phyloP scores from a whole-genome alignment of 2,329 filamentous ascomycete species.

The Neofusicoccum umdonicola region DNA sequence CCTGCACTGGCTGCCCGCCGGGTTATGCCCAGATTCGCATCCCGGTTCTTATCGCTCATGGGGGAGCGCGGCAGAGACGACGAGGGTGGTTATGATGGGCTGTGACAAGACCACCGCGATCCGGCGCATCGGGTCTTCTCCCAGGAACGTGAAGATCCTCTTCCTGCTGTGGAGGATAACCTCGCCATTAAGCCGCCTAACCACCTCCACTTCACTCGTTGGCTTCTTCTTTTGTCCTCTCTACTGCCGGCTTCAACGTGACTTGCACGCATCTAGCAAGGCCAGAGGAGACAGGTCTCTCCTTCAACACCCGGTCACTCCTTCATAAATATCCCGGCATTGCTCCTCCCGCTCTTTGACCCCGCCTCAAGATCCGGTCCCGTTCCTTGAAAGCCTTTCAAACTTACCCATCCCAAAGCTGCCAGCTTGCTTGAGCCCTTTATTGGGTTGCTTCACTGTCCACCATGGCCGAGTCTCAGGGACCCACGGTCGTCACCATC shows the following conservation, averaged over 20 bases:
- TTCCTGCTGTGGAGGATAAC: slow-evolving; percentile 1
- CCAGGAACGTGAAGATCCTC: slow-evolving; percentile 9
- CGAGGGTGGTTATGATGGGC: not conserved
- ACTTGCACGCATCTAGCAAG: not conserved
- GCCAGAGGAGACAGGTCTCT: not conserved
- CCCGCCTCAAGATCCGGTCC: not conserved
- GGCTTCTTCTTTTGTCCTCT: slow-evolving; percentile 6
- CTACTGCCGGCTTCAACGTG: not conserved
- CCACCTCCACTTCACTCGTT: not conserved
- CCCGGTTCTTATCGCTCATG: not conserved
- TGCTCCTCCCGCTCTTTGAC: not conserved
- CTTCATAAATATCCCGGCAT: not conserved
- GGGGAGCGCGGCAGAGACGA: not conserved
- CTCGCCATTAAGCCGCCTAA: slow-evolving; percentile 1
- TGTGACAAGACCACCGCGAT: slow-evolving; percentile 6
- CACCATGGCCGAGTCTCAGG: slow-evolving; percentile 16
- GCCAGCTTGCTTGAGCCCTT: slow-evolving; percentile 1
- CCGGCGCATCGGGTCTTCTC: slow-evolving; percentile 2
- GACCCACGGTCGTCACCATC: slow-evolving; percentile 29
- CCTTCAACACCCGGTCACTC: not conserved
- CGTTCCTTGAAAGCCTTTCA: not conserved
- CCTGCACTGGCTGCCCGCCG: not conserved
- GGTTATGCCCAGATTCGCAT: not conserved
- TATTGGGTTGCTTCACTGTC: not conserved
- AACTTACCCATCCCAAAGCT: not conserved